These are phyloP conservation scores for Fusarium zealandicum DNA, from an alignment of 2,329 filamentous ascomycete species.

Conservation along the genomic window DNA sequence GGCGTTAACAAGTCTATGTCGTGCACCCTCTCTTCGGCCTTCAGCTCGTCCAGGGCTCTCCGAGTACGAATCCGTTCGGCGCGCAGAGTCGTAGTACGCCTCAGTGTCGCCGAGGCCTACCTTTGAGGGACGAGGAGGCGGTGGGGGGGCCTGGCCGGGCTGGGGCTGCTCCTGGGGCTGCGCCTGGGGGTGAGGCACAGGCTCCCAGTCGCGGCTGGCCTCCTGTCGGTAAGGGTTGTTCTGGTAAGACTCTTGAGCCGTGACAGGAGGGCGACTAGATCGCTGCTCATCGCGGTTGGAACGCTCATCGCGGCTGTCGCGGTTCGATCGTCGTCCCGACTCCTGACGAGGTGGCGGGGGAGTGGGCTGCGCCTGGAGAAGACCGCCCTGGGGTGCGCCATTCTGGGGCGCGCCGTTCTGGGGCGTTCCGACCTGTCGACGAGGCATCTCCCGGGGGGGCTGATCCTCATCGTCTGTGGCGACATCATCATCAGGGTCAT, in stretches of 20 bases:
- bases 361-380: slow-evolving; percentile 24
- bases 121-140: slow-evolving; percentile 50
- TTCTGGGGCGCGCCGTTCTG: slow-evolving; percentile 26
- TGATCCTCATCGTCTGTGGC: slow-evolving; percentile 44
- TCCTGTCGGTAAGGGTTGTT: slow-evolving; percentile 36
- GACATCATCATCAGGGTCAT: slow-evolving; percentile 46
- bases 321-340: slow-evolving; percentile 29
- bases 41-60: slow-evolving; percentile 36
- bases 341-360: slow-evolving; percentile 30
- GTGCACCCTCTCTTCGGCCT: slow-evolving; percentile 42
- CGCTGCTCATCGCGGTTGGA: slow-evolving; percentile 33
- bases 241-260: slow-evolving; percentile 32
- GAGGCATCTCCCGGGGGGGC: slow-evolving; percentile 13
- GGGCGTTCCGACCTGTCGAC: slow-evolving; percentile 30
- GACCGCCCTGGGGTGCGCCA: slow-evolving; percentile 19
- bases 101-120: slow-evolving; percentile 47
- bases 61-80: slow-evolving; percentile 31
- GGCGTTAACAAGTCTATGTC: slow-evolving; percentile 45
- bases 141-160: slow-evolving; percentile 42
- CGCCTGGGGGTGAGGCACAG: slow-evolving; percentile 35
- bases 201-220: slow-evolving; percentile 42
- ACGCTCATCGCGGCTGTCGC: slow-evolving; percentile 39
- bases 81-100: slow-evolving; percentile 43
- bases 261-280: slow-evolving; percentile 25
- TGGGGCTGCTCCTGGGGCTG: slow-evolving; percentile 22